Evolutionary conservation across 2,329 filamentous ascomycete species (phyloP), one percentile per base, ranked within the genome.

Genomic region (Neoascochyta sp.): DNA sequence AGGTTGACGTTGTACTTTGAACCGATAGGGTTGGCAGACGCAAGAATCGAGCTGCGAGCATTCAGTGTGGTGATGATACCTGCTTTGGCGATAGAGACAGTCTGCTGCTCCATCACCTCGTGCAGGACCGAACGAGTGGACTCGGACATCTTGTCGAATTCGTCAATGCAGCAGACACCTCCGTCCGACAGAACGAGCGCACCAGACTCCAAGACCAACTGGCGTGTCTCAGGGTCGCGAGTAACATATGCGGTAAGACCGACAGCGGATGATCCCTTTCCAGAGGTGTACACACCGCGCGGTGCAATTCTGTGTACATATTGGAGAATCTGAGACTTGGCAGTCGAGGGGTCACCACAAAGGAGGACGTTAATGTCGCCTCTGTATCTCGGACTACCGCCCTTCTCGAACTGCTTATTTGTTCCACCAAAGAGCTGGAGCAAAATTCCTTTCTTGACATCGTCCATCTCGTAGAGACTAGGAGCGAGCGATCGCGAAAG

Each of bases 231-330:
- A 0, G 81, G 81, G 45, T 86, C 82, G 32, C 82, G 76, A 24
- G 81, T 86, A 24, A 86, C 76, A 50, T 86, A 86, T n/a, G 82
- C 82, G 9, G 82, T 86, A 21, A 86, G 68, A 75, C 82, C 82
- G 19, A 86, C 82, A 7, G 82, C 82, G 2, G 81, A 86, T 4
- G 81, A 85, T 36, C 82, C 82, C 54, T 86, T 86, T 39, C 82
- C 82, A 41, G 80, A 84, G 10, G 82, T 86, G 60, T 86, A 86
- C 4, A 86, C 78, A 60, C 82, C 82, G 36, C 92, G 83, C 21
- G 92, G 92, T 4, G 92, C 92, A 54, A 98, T 98, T 66, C 94
- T 93, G 75, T 98, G 90, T 15, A 98, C 83, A 55, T 98, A 98
- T 41, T 87, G 77, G 16, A 98, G 74, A 33, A 98, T 71, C 64